Conservation (phyloP, 371 early-diverging fungal genomes). For the Mucor velutinosus region DNA sequence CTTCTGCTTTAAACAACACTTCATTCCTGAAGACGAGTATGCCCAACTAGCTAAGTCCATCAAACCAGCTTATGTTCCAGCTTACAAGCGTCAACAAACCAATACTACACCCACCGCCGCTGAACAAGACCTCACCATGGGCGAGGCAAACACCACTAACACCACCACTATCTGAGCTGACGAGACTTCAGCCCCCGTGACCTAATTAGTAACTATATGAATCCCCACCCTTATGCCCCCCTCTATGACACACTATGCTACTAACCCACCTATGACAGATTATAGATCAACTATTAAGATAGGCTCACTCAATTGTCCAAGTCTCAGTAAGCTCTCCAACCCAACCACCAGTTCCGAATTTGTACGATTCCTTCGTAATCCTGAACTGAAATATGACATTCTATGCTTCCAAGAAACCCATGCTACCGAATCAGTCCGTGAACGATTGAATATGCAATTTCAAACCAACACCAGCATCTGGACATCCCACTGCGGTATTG, state of each 20-base stretch:
- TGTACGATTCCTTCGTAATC: background rate
- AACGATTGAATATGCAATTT: background rate
- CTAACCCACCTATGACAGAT: background rate
- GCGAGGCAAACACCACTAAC: too few relatives aligned
- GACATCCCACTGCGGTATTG: conserved; percentile 7
- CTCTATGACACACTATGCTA: background rate
- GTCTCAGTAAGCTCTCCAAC: background rate
- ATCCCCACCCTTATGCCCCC: background rate
- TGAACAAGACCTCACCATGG: too few relatives aligned
- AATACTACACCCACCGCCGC: too few relatives aligned
- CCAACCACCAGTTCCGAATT: background rate
- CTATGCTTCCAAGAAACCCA: conserved; percentile 13
- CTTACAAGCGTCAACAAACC: too few relatives aligned
- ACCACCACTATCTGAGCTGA: background rate
- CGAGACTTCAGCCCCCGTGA: background rate
- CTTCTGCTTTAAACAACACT: too few relatives aligned
- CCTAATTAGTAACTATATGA: background rate
- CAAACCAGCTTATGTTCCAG: too few relatives aligned
- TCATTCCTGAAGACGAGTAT: too few relatives aligned
- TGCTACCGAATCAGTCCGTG: background rate
- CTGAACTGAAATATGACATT: background rate
- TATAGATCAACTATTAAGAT: background rate
- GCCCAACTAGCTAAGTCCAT: too few relatives aligned
- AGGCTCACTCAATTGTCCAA: conserved; percentile 8
- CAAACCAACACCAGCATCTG: background rate